Evolutionary conservation across 768 basidiomycete genomes (phyloP), one percentile per base, ranked within the genome.

Genomic region (Russula olivacea): DNA sequence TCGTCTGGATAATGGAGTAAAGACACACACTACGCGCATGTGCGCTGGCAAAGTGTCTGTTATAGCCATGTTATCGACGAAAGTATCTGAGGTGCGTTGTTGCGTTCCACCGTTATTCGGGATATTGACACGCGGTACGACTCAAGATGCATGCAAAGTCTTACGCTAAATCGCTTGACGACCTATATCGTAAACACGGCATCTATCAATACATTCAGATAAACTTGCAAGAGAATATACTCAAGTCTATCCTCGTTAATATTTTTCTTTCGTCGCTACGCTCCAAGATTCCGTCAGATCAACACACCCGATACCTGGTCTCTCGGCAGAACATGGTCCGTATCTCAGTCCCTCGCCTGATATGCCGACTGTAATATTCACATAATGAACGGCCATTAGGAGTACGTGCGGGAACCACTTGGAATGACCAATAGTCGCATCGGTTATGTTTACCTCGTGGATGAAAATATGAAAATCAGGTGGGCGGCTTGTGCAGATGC

Each of bases 401-500:
- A 68, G n/a, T 91, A 91, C 71, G 74, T 90, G 17, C 87, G 91
- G 36, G 88, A 92, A 43, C 85, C 90, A 5, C 76, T 98, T 50
- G 92, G 93, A 0, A 87, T 96, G 80, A 83, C 84, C 34, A 98
- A 98, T 75, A 88, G 86, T 72, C 86, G 89, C 69, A 82, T 98
- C 34, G 96, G 95, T 21, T 97, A 96, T 71, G 87, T 95, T 15
- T 98, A 89, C 70, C 79, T 98, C 14, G 83, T 98, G 30, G 96
- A 98, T 71, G 83, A 87, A 73, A 84, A 91, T 63, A 72, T 86
- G 64, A 90, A 85, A 73, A 82, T 98, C 52, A 82, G 96, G 21
- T 98, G 96, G 96, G 95, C 89, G 1, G 96, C 85, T 11, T 90
- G 93, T 67, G 93, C 88, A 8, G 89, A 91, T 68, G 91, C 94